These are phyloP conservation scores for Inosperma sp. DNA, from an alignment of 768 basidiomycete genomes.

Conservation along the genomic window DNA sequence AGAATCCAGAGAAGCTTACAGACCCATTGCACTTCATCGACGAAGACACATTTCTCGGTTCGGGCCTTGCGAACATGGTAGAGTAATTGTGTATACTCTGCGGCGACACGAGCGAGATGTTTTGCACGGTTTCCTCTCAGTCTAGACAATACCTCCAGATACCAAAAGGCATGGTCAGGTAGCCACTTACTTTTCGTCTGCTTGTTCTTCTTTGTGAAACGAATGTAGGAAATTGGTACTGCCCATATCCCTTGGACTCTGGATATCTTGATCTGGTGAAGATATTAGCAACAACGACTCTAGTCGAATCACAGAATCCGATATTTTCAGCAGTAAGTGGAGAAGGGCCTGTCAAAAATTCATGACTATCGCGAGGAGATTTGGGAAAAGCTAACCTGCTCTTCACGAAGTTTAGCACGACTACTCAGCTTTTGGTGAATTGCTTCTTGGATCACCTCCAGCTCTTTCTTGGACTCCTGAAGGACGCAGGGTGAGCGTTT, in stretches of 20 bases:
- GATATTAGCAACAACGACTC: slow-evolving; percentile 79
- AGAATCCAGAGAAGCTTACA: slow-evolving; percentile 26
- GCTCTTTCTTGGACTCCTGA: slow-evolving; percentile 58
- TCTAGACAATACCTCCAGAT: slow-evolving; percentile 30
- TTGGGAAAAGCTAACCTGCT: slow-evolving; percentile 54
- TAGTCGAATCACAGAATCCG: slow-evolving; percentile 84
- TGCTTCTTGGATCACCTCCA: slow-evolving; percentile 63
- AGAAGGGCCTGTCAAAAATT: slow-evolving; percentile 58
- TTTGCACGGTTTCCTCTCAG: slow-evolving; percentile 64
- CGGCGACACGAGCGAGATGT: slow-evolving; percentile 77
- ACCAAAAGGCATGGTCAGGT: background rate
- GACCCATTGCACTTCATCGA: slow-evolving; percentile 85
- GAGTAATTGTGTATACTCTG: slow-evolving; percentile 87
- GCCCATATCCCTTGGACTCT: slow-evolving; percentile 31
- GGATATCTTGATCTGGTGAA: slow-evolving; percentile 43
- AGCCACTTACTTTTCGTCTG: slow-evolving; percentile 40
- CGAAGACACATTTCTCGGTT: slow-evolving; percentile 70
- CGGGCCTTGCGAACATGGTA: slow-evolving; percentile 86
- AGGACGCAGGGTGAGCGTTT: background rate
- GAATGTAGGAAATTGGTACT: slow-evolving; percentile 27
- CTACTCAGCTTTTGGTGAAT: slow-evolving; percentile 76
- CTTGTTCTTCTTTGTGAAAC: slow-evolving; percentile 35
- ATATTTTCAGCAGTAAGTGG: slow-evolving; percentile 85
- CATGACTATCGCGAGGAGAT: background rate
- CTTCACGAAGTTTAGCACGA: slow-evolving; percentile 73